phyloP scores from a whole-genome alignment of 2,329 filamentous ascomycete genomes.

The Cyphellophora attinorum region DNA sequence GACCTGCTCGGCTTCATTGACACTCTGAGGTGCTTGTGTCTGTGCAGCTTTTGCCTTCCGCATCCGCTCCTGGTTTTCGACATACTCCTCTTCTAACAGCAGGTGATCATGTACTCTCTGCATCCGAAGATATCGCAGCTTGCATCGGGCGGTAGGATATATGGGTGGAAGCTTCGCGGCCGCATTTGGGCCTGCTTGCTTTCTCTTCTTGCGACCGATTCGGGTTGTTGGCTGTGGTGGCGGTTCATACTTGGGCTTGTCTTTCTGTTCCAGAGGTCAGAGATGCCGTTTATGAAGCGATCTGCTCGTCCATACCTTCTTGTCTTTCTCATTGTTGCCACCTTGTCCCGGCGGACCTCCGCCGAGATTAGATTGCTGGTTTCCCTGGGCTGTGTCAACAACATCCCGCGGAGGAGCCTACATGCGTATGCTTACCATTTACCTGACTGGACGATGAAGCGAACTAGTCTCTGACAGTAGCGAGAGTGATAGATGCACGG shows the following conservation, averaged over 20 bases:
- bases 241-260: conserved; percentile 99
- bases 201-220: conserved; percentile 98
- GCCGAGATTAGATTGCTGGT: conserved; percentile 72
- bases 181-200: conserved; percentile 82
- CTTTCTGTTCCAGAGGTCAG: conserved; percentile 57
- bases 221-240: conserved; percentile 93
- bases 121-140: conserved; percentile 93
- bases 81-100: conserved; percentile 93
- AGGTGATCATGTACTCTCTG: conserved; percentile 97
- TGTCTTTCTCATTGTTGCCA: conserved; percentile 77
- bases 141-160: conserved; percentile 93
- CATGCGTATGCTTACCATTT: too few species aligned
- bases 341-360: conserved; percentile 59
- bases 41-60: conserved; percentile 81
- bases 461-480: too few species aligned
- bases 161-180: conserved; percentile 90
- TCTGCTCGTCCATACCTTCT: conserved; percentile 67
- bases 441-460: too few species aligned
- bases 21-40: conserved; percentile 45
- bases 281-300: neutral
- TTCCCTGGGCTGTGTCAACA: conserved; percentile 24
- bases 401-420: too few species aligned
- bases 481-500: too few species aligned
- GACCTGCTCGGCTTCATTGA: conserved; percentile 62
- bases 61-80: conserved; percentile 95